These are phyloP conservation scores for Akanthomyces uredinophilus DNA, from an alignment of 2,329 filamentous ascomycete genomes.

Conservation along the genomic window DNA sequence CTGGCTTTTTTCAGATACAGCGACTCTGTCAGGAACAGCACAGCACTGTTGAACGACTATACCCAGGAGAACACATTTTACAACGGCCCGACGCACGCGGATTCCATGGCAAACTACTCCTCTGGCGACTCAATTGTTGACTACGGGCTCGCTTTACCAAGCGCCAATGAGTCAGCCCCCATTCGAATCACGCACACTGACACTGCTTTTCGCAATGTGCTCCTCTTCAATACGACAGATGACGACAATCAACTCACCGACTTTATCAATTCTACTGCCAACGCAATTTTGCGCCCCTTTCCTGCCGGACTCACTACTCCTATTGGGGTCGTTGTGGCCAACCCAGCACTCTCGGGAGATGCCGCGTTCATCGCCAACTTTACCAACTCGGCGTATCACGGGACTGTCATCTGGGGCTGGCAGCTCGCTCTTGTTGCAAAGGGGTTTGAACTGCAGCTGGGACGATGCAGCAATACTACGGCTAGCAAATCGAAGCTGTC, in stretches of 20 bases:
- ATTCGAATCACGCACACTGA: constrained; percentile 60
- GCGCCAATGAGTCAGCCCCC: constrained; percentile 40
- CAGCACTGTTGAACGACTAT: constrained; percentile 44
- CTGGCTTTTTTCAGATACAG: constrained; percentile 49
- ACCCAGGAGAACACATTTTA: constrained; percentile 33
- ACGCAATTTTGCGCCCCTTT: constrained; percentile 52
- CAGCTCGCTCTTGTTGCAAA: constrained; percentile 60
- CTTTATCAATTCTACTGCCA: constrained; percentile 53
- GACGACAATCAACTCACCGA: constrained; percentile 46
- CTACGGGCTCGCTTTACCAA: constrained; percentile 53
- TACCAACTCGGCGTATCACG: constrained; percentile 53
- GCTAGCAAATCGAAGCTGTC: background rate
- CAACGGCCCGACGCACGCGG: constrained; percentile 38
- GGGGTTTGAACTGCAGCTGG: constrained; percentile 53
- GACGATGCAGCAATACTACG: constrained; percentile 36
- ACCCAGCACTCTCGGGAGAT: constrained; percentile 51
- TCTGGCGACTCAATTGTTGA: constrained; percentile 38
- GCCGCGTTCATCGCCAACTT: constrained; percentile 45
- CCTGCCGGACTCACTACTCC: constrained; percentile 53
- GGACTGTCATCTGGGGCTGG: constrained; percentile 62
- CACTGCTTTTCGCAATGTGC: constrained; percentile 57
- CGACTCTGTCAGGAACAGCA: constrained; percentile 40
- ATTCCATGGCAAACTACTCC: constrained; percentile 31
- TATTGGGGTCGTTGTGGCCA: constrained; percentile 54
- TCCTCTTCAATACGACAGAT: constrained; percentile 52